A percentile compares a stretch with the other conserved stretches of the same genome.
Conservation (phyloP, 129 eudicot genomes). For the Sambucus nigra region DNA sequence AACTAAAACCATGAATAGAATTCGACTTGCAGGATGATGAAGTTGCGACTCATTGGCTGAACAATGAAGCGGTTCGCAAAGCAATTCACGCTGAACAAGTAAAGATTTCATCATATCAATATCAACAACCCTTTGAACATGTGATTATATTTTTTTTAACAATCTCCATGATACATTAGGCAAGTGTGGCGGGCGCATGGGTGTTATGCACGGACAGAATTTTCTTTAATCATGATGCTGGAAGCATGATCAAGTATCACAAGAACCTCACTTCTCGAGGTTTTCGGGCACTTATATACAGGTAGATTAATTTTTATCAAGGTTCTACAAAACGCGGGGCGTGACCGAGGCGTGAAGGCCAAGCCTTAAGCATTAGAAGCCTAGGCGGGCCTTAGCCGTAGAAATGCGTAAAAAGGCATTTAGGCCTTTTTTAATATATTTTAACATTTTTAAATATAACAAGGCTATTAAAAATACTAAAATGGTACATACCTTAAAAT, state of each 20-base stretch:
- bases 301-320: slow-evolving; percentile 28
- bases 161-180: slow-evolving; percentile 26
- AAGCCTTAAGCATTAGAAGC: too few species aligned
- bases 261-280: slow-evolving; percentile 82
- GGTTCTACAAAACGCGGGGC: too few species aligned
- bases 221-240: slow-evolving; percentile 58
- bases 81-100: slow-evolving; percentile 93
- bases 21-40: slow-evolving; percentile 53
- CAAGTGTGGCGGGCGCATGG: slow-evolving; percentile 55
- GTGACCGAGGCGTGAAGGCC: too few species aligned
- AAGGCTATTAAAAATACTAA: too few species aligned
- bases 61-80: slow-evolving; percentile 70
- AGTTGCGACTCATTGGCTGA: slow-evolving; percentile 81
- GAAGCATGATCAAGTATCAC: slow-evolving; percentile 94
- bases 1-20: background rate
- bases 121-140: background rate
- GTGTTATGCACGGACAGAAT: slow-evolving; percentile 64
- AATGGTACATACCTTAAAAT: too few species aligned
- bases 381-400: too few species aligned
- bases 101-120: slow-evolving; percentile 15
- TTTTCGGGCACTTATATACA: slow-evolving; percentile 74
- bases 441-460: too few species aligned
- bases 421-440: too few species aligned
- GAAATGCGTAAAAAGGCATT: too few species aligned
- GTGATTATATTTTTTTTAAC: background rate